Percentiles rank a stretch among this genome's conserved stretches.
These are phyloP conservation scores for Coemansia sp. DNA, from an alignment of 192 early-diverging fungal species.

Conservation along the genomic window DNA sequence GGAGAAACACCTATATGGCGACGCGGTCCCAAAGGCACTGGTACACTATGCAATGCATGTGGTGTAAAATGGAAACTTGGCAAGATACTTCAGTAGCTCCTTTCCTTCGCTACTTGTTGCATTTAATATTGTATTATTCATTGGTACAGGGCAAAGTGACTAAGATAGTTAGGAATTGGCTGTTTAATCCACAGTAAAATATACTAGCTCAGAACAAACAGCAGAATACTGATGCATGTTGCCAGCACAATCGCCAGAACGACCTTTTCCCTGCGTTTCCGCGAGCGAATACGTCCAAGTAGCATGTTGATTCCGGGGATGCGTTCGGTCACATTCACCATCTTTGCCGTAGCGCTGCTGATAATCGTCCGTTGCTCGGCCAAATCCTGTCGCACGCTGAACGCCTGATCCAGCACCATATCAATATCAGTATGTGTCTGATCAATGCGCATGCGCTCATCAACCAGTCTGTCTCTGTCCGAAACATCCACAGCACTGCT, in stretches of 20 bases:
- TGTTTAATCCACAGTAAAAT: neutral
- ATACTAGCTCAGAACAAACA: slow-evolving; percentile 22
- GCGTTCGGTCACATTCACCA: slow-evolving; percentile 44
- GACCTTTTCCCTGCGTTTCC: slow-evolving; percentile 52
- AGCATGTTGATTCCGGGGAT: slow-evolving; percentile 53
- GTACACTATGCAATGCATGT: slow-evolving; percentile 77
- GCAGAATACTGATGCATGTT: slow-evolving; percentile 39
- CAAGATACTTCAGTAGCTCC: slow-evolving; percentile 57
- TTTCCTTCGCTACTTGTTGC: too few species aligned
- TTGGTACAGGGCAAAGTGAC: neutral
- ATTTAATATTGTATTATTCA: neutral
- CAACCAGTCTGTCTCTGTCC: slow-evolving; percentile 39
- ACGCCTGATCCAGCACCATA: slow-evolving; percentile 52
- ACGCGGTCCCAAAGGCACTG: slow-evolving; percentile 67
- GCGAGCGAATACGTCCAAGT: slow-evolving; percentile 48
- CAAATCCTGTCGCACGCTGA: slow-evolving; percentile 44
- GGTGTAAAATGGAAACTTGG: slow-evolving; percentile 83
- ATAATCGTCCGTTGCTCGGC: slow-evolving; percentile 38
- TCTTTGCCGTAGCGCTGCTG: slow-evolving; percentile 17
- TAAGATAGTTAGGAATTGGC: too few species aligned
- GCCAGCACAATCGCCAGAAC: slow-evolving; percentile 43
- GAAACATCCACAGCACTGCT: slow-evolving; percentile 11
- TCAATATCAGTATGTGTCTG: slow-evolving; percentile 53
- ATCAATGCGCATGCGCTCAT: slow-evolving; percentile 41
- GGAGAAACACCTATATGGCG: slow-evolving; percentile 78